Base-by-base conservation (phyloP, 2,329 filamentous ascomycete genomes). In the Botrytis elliptica region DNA sequence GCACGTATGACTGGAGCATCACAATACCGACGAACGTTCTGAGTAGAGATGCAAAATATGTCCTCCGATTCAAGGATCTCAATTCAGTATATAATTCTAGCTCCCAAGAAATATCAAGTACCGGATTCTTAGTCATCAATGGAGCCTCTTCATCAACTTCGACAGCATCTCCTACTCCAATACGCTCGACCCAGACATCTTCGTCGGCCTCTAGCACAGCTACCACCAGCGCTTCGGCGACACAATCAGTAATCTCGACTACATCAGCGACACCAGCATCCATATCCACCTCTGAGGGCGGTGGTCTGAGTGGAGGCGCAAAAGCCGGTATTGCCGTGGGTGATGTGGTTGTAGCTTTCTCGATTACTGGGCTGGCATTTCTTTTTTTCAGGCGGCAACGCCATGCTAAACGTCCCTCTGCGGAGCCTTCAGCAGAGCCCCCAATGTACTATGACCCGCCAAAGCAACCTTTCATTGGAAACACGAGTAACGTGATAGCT, bases 241-340 rank as follows among this genome's bases (percentile, higher is more conserved):
- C 40, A 44, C 8, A 14, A n/a, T 40, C 40, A 2, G 22, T 25
- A 33, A 68, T 40, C 25, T 44, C 55, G 40, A 70, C 40, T 22
- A 52, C 36, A 40, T 29, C 25, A 3, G 36, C 66, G 20, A 33
- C 66, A 22, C 29, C 36, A 10, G 8, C 25, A 25, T 36, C 63
- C 22, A 66, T 36, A 68, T 16, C 66, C 18, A 68, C 9, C 16
- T 33, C 36, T 57, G 49, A 4, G 6, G 20, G 22, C 18, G 42
- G n/a, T 42, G 55, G n/a, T 22, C 9, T 70, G 2, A 46, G 55
- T 46, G 14, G 38, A 46, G 55, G 68, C 36, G 55, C 55, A 70
- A 62, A 70, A 46, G 38, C 52, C 22, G 55, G 68, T 20, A 70
- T 70, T 46, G 55, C 68, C 44, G 68, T 62, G 25, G 68, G 68